Percentiles rank a stretch among this genome's conserved stretches.
Evolutionary conservation across 805 yeast genomes (phyloP).

Genomic region (Saccharomycopsis babjevae): DNA sequence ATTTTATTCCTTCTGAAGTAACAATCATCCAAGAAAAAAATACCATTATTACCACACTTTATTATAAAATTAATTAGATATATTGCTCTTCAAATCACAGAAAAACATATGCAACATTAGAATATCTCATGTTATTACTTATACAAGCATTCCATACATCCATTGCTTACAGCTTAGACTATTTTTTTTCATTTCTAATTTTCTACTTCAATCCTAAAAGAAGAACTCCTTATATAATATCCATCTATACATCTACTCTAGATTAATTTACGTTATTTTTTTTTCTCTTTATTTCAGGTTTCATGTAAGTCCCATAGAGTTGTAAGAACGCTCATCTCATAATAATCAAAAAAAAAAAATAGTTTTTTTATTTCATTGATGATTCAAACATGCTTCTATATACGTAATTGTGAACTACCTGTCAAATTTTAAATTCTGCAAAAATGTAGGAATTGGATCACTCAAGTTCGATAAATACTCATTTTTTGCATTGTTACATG

Average conservation of each 20-base stretch:
- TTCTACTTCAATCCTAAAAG: too few species aligned
- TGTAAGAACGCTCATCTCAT: neutral
- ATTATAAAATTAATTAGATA: neutral
- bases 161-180: too few species aligned
- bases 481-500: slow-evolving; percentile 17
- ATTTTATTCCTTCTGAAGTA: neutral
- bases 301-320: too few species aligned
- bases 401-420: neutral
- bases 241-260: too few species aligned
- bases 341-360: neutral
- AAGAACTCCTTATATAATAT: too few species aligned
- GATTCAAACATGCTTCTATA: neutral
- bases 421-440: slow-evolving; percentile 11
- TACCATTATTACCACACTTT: neutral
- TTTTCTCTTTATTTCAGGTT: too few species aligned
- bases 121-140: too few species aligned
- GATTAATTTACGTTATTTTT: too few species aligned
- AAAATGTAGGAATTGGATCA: slow-evolving; percentile 16
- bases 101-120: too few species aligned
- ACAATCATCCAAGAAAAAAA: neutral
- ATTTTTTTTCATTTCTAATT: too few species aligned
- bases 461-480: slow-evolving; percentile 15
- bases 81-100: neutral
- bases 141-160: too few species aligned
- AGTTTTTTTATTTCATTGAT: neutral